Base-by-base conservation (phyloP, 495 filamentous ascomycete genomes). In the Aspergillus sparsus region DNA sequence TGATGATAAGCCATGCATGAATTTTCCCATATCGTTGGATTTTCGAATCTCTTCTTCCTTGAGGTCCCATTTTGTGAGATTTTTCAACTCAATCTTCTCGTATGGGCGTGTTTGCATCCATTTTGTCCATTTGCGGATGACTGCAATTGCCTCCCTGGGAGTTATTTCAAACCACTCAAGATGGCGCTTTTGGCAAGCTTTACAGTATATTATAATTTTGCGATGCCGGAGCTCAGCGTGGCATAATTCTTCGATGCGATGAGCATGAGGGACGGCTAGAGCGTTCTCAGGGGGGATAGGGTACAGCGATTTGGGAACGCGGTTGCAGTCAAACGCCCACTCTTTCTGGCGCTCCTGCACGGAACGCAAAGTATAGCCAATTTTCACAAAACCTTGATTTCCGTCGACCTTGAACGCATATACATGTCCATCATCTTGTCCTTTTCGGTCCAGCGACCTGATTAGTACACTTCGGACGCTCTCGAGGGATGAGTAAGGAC, bases 361-460 rank as follows among this genome's bases (percentile, higher is more conserved):
- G 7, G 27, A 13, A 12, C 15, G 9, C 10, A 6, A 35, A 1
- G 49, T 52, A 35, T 13, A 52, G 9, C 49, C 49, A 6, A 52
- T 52, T 33, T 52, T 52, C 9, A 52, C 49, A 18, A 52, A 18
- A 1, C 32, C 49, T 35, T 37, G n/a, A n/a, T 52, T 52, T 9
- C 49, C 49, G 31, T 52, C 49, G 9, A 52, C 49, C 32, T 52
- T 33, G 37, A 34, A 52, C 37, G 49, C 49, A n/a, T 52, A 52
- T 2, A 52, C 31, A 35, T 36, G 37, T 2, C 49, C 49, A 34
- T 35, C 15, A n/a, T 11, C 31, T 35, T 35, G 10, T n/a, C 7
- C 37, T 3, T n/a, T 9, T 41, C 7, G 37, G 37, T 3, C 10
- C 3, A 41, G 10, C 10, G 37, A n/a, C n/a, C 2, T 7, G 10